Evolutionary conservation across 768 basidiomycete genomes (phyloP).

Genomic region (Peribolospora kevripleyi): DNA sequence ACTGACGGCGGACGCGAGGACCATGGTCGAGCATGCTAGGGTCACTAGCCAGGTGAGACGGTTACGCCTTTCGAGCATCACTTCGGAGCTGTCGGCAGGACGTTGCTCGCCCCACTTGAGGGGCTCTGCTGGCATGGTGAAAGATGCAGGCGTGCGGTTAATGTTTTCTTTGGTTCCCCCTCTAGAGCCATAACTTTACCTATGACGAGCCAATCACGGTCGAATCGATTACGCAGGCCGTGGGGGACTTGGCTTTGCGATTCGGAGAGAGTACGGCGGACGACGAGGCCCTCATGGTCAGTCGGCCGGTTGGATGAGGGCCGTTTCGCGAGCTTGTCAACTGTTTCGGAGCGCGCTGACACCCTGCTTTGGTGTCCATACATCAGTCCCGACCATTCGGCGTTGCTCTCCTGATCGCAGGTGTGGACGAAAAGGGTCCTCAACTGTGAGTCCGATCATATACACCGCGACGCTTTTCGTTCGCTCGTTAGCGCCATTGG

Average conservation of each 20-base stretch:
- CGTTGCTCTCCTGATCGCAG: constrained; percentile 90
- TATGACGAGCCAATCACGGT: constrained; percentile 94
- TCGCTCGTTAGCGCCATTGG: neutral
- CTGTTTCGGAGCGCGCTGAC: neutral
- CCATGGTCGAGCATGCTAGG: constrained; percentile 98
- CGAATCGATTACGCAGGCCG: constrained; percentile 92
- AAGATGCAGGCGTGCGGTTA: neutral
- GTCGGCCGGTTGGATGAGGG: constrained; percentile 6
- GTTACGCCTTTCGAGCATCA: neutral
- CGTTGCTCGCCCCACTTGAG: no score
- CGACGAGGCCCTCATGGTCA: constrained; percentile 87
- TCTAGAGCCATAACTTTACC: constrained; percentile 77
- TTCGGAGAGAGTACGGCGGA: constrained; percentile 99
- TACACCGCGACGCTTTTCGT: neutral
- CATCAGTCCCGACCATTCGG: constrained; percentile 74
- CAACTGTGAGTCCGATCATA: constrained; percentile 43
- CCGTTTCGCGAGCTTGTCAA: neutral
- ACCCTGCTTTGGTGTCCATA: neutral
- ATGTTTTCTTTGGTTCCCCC: neutral
- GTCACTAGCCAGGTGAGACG: constrained; percentile 41
- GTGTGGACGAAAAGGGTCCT: constrained; percentile 81
- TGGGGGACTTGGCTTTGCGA: constrained; percentile 83
- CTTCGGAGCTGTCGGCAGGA: no score
- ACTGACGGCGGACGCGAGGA: constrained; percentile 88
- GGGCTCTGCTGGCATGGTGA: neutral